Base-by-base conservation (phyloP, 305 asterid genomes). In the Fraxinus ornus region DNA sequence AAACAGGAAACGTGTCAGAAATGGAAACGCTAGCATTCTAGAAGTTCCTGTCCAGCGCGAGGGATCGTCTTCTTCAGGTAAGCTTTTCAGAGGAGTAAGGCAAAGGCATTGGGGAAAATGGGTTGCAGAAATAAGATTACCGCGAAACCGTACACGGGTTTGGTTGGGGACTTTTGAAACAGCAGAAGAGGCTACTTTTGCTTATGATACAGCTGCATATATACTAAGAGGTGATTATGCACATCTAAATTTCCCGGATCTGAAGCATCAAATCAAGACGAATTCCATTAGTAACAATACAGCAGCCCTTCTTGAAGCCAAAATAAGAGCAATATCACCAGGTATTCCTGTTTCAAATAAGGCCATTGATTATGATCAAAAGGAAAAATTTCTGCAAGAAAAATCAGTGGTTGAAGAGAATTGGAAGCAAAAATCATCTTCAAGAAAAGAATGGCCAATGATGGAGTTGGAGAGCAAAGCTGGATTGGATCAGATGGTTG, bases 61-160 rank as follows among this genome's bases (percentile, higher is more conserved):
- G 55, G 4, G 55, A 44, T 44, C 66, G 21, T 62, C 76, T 4
- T 60, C 84, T 0, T 71, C 92, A 5, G 89, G 93, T 72, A 94
- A 91, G 86, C 92, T 93, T 4, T 94, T 88, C 85, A 36, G 97
- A 44, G 98, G 98, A 12, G 98, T 94, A 12, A 85, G 98, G 83
- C 98, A 94, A 78, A 83, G 98, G 47, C 97, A 94, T 81, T 94
- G 98, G 98, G 97, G 98, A 70, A 94, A 94, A 85, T 94, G 98
- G 97, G 98, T 94, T 3, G 98, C 97, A 0, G 98, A 94, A 73
- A 94, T 94, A 33, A 87, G 98, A 62, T 75, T 94, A 55, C 98
- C 98, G 0, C 80, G 94, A 7, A 94, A 94, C 60, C 78, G 98
- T 64, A 93, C 97, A 0, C 81, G 98, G 13, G 97, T 94, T 4